Conservation (phyloP, 2,329 filamentous ascomycete genomes). For the Nigrospora oryzae region DNA sequence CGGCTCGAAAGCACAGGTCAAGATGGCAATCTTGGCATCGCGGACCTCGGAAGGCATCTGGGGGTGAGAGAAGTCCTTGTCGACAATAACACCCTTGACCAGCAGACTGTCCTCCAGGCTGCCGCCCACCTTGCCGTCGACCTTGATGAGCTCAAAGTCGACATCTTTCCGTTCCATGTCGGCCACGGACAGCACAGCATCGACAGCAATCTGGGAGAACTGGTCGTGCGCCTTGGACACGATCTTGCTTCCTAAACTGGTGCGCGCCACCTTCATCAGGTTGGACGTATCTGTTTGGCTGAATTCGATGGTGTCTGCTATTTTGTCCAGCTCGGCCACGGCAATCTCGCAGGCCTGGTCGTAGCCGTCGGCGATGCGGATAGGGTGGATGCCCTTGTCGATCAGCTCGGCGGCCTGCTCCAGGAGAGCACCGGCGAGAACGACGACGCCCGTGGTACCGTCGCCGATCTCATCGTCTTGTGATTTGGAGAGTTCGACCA, state of each 20-base stretch:
- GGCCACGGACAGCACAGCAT: slow-evolving; percentile 92
- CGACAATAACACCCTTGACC: slow-evolving; percentile 95
- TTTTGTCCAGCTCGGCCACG: slow-evolving; percentile 82
- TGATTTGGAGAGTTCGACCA: slow-evolving; percentile 95
- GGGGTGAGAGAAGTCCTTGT: slow-evolving; percentile 99
- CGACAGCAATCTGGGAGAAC: slow-evolving; percentile 93
- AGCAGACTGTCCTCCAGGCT: slow-evolving; percentile 87
- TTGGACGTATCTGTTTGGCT: slow-evolving; percentile 72
- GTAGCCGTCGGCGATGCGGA: slow-evolving; percentile 96
- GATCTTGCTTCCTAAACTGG: slow-evolving; percentile 95
- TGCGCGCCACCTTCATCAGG: slow-evolving; percentile 89
- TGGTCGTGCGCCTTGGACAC: slow-evolving; percentile 98
- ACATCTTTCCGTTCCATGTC: slow-evolving; percentile 95
- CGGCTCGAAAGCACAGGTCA: slow-evolving; percentile 96
- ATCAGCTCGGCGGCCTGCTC: slow-evolving; percentile 97
- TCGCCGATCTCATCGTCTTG: slow-evolving; percentile 99
- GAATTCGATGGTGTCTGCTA: slow-evolving; percentile 88
- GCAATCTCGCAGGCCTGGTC: slow-evolving; percentile 97
- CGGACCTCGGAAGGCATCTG: slow-evolving; percentile 96
- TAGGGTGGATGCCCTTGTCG: slow-evolving; percentile 99
- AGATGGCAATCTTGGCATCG: slow-evolving; percentile 94
- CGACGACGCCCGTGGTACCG: slow-evolving; percentile 94
- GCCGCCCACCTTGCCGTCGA: slow-evolving; percentile 95
- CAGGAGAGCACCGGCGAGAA: slow-evolving; percentile 85
- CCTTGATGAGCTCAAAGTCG: slow-evolving; percentile 98